A percentile compares a stretch with the other conserved stretches of the same genome.
Evolutionary conservation across 78 protist genomes (phyloP).

Genomic region (Parvularia atlantis): DNA sequence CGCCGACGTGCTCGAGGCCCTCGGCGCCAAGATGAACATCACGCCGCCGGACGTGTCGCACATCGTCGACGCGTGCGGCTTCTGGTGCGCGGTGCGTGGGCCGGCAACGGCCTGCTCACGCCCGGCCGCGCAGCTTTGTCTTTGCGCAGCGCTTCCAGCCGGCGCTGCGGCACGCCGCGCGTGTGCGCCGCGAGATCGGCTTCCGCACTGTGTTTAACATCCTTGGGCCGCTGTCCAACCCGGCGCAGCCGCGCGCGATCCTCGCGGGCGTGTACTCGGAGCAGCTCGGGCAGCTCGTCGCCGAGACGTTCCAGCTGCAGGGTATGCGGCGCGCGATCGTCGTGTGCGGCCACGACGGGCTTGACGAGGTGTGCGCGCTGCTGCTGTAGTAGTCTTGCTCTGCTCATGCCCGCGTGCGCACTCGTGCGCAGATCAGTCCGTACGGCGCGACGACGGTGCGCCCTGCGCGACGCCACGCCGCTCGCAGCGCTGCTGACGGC

Average conservation of each 20-base stretch:
- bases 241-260: slow-evolving; percentile 9
- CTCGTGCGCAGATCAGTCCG: neutral
- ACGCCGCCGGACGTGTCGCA: neutral
- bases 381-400: neutral
- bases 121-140: too few species aligned
- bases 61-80: slow-evolving; percentile 6
- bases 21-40: slow-evolving; percentile 22
- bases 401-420: neutral
- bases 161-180: slow-evolving; percentile 23
- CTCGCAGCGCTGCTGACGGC: too few species aligned
- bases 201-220: slow-evolving; percentile 41
- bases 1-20: slow-evolving; percentile 45
- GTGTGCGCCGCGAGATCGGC: slow-evolving; percentile 22
- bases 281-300: slow-evolving; percentile 14
- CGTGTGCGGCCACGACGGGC: slow-evolving; percentile 18
- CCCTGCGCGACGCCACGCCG: neutral
- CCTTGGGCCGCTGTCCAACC: slow-evolving; percentile 44
- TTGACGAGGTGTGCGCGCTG: slow-evolving; percentile 38
- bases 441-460: neutral
- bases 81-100: too few species aligned
- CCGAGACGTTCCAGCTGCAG: neutral
- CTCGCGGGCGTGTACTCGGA: slow-evolving; percentile 28
- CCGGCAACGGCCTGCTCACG: too few species aligned
- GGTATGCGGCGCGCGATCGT: slow-evolving; percentile 5
- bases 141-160: slow-evolving; percentile 50